These are phyloP conservation scores for Globisporangium nagaii DNA, from an alignment of 352 stramenopile species.

Conservation along the genomic window DNA sequence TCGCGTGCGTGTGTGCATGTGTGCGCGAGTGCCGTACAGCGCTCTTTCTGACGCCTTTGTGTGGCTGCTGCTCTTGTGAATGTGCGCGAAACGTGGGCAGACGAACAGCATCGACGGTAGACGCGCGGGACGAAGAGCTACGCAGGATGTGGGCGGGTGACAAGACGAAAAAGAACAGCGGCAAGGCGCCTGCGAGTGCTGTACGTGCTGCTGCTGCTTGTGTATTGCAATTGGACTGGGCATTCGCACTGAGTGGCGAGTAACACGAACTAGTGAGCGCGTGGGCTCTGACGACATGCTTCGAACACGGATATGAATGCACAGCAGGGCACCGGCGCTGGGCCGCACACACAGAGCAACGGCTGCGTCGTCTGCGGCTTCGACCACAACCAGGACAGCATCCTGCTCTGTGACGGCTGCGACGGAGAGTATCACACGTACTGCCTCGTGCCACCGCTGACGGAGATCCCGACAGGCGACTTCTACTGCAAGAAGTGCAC, in stretches of 20 bases:
- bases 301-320: neutral
- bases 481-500: constrained; percentile 81
- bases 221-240: neutral
- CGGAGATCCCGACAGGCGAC: constrained; percentile 67
- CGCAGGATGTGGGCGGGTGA: constrained; percentile 11
- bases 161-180: constrained; percentile 8
- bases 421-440: constrained; percentile 86
- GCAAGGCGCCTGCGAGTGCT: constrained; percentile 5
- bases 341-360: constrained; percentile 27
- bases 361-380: constrained; percentile 66
- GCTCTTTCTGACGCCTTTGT: neutral
- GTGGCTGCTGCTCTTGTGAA: neutral
- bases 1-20: neutral
- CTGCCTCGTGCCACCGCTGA: constrained; percentile 68
- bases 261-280: too few species aligned
- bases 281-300: neutral
- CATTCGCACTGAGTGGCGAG: too few species aligned
- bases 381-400: constrained; percentile 74
- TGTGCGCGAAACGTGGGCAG: too few species aligned
- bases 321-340: neutral
- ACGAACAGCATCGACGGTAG: neutral
- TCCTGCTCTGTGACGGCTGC: constrained; percentile 80
- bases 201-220: neutral
- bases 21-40: neutral
- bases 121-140: constrained; percentile 1